Conservation (phyloP, 768 basidiomycete genomes). For the Trametes cubensis region DNA sequence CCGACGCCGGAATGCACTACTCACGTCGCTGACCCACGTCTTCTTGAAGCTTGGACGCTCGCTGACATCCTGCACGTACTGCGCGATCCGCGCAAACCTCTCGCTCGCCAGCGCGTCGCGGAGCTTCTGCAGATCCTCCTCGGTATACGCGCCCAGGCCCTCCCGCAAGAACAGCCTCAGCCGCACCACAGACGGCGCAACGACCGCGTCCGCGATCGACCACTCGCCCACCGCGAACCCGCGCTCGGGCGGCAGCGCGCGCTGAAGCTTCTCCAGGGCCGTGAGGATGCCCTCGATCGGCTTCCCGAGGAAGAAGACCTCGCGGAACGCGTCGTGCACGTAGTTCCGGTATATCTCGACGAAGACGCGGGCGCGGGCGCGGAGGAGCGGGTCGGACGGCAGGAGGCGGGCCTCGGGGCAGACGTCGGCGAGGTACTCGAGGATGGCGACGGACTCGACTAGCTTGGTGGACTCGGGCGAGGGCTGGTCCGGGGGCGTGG, state of each 20-base stretch:
- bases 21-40: constrained; percentile 39
- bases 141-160: constrained; percentile 54
- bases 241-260: constrained; percentile 44
- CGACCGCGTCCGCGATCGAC: constrained; percentile 62
- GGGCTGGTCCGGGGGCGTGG: constrained; percentile 54
- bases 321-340: constrained; percentile 43
- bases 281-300: constrained; percentile 44
- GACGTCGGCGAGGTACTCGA: constrained; percentile 68
- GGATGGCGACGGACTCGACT: constrained; percentile 62
- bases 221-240: constrained; percentile 50
- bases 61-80: constrained; percentile 50
- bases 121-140: constrained; percentile 48
- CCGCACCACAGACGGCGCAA: constrained; percentile 61
- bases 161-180: constrained; percentile 45
- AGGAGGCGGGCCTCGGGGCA: constrained; percentile 50
- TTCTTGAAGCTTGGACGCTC: constrained; percentile 53
- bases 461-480: constrained; percentile 61
- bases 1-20: background rate
- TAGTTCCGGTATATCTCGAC: constrained; percentile 49
- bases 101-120: constrained; percentile 45
- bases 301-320: constrained; percentile 44
- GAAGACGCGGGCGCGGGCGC: constrained; percentile 64
- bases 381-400: constrained; percentile 54
- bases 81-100: constrained; percentile 50
- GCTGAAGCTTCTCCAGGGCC: constrained; percentile 51